phyloP scores from a whole-genome alignment of 2,329 filamentous ascomycete genomes.

The Juglanconis oblonga region DNA sequence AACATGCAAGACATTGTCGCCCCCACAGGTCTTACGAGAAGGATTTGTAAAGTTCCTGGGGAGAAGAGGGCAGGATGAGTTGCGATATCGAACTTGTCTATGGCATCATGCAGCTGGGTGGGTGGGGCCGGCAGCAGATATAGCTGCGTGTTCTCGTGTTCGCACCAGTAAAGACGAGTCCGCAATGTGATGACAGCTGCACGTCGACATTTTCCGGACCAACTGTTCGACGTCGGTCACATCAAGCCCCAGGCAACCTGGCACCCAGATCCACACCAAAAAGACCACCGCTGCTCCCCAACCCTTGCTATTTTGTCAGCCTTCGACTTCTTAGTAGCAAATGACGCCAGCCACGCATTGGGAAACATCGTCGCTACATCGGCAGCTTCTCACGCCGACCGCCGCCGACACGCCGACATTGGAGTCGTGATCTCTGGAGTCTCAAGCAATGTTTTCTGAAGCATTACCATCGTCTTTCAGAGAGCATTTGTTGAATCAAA shows the following conservation, averaged over 20 bases:
- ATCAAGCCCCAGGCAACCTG: not conserved
- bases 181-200: constrained; percentile 2
- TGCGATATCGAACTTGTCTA: constrained; percentile 2
- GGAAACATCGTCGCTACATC: constrained; percentile 4
- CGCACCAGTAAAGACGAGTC: not conserved
- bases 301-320: not conserved
- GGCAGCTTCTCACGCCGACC: constrained; percentile 6
- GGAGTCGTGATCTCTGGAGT: not conserved
- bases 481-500: not conserved
- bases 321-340: constrained; percentile 8
- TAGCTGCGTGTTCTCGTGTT: not conserved
- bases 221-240: not conserved
- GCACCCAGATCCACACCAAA: not conserved
- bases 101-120: constrained; percentile 12
- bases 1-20: no score
- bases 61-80: not conserved
- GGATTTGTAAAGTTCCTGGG: not conserved
- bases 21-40: no score
- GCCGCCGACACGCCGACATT: constrained; percentile 8
- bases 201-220: constrained; percentile 6
- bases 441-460: not conserved
- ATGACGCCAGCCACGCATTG: constrained; percentile 9
- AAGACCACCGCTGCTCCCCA: not conserved
- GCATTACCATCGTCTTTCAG: not conserved
- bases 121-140: not conserved